Conservation (phyloP, 192 early-diverging fungal species). For the Glomus cerebriforme region DNA sequence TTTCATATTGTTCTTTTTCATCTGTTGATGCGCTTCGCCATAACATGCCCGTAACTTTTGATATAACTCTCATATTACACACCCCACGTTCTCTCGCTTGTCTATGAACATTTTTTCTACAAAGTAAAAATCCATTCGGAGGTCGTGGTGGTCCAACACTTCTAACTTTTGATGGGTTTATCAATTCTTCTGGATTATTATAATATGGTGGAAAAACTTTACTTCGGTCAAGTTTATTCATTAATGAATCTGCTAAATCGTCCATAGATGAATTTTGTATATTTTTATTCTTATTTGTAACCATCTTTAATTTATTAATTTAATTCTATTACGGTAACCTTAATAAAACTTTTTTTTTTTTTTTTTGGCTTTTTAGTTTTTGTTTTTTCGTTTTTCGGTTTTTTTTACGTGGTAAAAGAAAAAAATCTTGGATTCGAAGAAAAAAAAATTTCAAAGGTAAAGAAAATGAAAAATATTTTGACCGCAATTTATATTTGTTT, state of each 20-base stretch:
- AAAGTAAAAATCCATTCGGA: conserved; percentile 9
- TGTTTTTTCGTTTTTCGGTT: too few species aligned
- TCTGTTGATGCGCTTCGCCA: not conserved
- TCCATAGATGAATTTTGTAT: not conserved
- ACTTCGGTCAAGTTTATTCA: not conserved
- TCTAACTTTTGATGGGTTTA: not conserved
- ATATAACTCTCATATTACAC: conserved; percentile 14
- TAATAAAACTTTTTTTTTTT: too few species aligned
- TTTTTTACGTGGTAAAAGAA: too few species aligned
- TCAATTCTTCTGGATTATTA: conserved; percentile 3
- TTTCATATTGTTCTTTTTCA: conserved; percentile 10
- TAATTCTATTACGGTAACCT: too few species aligned
- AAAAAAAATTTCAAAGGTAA: too few species aligned
- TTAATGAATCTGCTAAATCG: not conserved
- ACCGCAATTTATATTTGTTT: too few species aligned
- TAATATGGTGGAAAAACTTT: not conserved
- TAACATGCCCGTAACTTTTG: not conserved
- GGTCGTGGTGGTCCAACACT: not conserved
- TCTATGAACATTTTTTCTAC: conserved; percentile 1
- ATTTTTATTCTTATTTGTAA: too few species aligned
- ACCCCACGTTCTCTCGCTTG: not conserved
- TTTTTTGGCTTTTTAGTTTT: too few species aligned
- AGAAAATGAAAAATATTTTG: too few species aligned
- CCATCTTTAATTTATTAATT: too few species aligned
- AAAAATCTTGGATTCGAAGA: too few species aligned